Conservation (phyloP, 83 land plant genomes). For the Diphasiastrum complanatum region DNA sequence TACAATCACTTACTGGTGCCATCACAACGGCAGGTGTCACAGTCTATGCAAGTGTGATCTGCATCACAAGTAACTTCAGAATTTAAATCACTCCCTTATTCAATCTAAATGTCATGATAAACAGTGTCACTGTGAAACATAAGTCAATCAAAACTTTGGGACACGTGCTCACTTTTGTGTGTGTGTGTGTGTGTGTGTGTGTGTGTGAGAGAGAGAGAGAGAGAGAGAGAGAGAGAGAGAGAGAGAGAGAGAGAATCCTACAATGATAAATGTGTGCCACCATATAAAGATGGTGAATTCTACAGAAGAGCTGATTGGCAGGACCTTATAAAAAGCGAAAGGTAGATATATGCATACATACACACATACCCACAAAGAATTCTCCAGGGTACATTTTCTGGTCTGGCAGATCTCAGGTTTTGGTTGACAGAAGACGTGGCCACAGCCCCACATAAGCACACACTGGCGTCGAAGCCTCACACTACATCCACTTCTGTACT, state of each 20-base stretch:
- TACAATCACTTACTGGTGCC: slow-evolving; percentile 57
- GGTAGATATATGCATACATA: neutral
- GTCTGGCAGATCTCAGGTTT: too few relatives aligned
- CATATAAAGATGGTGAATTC: neutral
- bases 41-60: slow-evolving; percentile 69
- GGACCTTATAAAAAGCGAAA: neutral
- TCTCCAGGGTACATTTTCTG: slow-evolving; percentile 53
- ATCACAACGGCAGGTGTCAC: slow-evolving; percentile 73
- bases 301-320: neutral
- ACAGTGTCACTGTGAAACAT: too few relatives aligned
- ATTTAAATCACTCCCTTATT: neutral
- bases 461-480: too few relatives aligned
- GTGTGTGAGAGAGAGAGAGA: too few relatives aligned
- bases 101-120: neutral
- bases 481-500: too few relatives aligned
- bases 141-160: too few relatives aligned
- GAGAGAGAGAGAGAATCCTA: neutral
- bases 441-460: too few relatives aligned
- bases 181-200: too few relatives aligned
- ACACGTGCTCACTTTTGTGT: too few relatives aligned
- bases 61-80: slow-evolving; percentile 16
- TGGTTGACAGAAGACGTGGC: too few relatives aligned
- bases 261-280: too few relatives aligned
- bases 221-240: neutral
- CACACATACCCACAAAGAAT: slow-evolving; percentile 45